These are phyloP conservation scores for Mollisiaceae sp. DNA, from an alignment of 2,329 filamentous ascomycete genomes.

Conservation along the genomic window DNA sequence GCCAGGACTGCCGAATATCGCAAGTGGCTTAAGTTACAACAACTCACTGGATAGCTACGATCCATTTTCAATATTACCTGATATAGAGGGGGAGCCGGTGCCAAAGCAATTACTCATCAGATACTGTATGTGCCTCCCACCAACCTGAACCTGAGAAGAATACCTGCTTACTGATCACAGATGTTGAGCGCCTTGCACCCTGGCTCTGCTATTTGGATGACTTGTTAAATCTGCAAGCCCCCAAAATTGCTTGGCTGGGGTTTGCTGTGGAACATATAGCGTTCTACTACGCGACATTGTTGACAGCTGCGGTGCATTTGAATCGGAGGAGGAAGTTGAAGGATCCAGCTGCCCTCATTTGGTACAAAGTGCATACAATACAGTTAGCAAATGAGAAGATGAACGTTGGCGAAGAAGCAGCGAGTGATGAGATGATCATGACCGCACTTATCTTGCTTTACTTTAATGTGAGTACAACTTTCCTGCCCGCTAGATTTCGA, in stretches of 20 bases:
- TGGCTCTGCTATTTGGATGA: conserved; percentile 32
- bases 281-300: conserved; percentile 33
- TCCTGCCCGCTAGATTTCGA: not conserved
- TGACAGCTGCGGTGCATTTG: conserved; percentile 32
- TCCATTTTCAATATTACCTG: conserved; percentile 22
- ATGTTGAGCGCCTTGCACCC: conserved; percentile 25
- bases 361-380: conserved; percentile 34
- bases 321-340: conserved; percentile 25
- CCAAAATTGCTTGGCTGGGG: conserved; percentile 26
- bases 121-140: conserved; percentile 21
- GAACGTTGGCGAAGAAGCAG: conserved; percentile 21
- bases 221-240: not conserved
- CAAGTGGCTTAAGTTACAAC: conserved; percentile 21
- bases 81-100: conserved; percentile 19
- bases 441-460: conserved; percentile 32
- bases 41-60: conserved; percentile 16
- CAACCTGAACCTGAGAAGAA: not conserved
- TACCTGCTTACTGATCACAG: conserved; percentile 15
- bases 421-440: conserved; percentile 34
- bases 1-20: conserved; percentile 17
- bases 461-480: conserved; percentile 27
- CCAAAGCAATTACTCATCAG: conserved; percentile 27
- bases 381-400: conserved; percentile 31
- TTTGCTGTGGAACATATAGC: conserved; percentile 30
- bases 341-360: conserved; percentile 24